These are phyloP conservation scores for Aspergillus calidoustus DNA, from an alignment of 2,329 filamentous ascomycete species.

Conservation along the genomic window DNA sequence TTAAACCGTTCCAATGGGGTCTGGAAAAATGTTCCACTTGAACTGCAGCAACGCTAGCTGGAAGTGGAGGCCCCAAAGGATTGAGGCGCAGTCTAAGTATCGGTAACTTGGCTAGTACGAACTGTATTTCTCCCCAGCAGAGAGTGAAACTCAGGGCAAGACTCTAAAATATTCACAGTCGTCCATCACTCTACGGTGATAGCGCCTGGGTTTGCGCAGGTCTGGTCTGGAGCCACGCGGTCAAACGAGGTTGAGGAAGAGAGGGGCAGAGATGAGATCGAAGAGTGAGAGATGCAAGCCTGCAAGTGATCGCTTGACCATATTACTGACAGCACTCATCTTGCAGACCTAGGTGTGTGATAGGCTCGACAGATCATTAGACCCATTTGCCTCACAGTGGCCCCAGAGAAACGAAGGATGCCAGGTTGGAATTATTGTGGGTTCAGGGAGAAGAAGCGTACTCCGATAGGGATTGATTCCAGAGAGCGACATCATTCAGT, in stretches of 20 bases:
- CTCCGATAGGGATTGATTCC: not conserved
- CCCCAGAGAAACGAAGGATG: not conserved
- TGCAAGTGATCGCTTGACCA: constrained; percentile 28
- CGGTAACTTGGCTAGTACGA: constrained; percentile 1
- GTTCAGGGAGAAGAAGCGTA: not conserved
- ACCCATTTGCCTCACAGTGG: not conserved
- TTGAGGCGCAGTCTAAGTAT: constrained; percentile 13
- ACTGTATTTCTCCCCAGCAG: not conserved
- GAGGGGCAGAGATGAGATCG: constrained; percentile 22
- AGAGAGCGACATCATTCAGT: not conserved
- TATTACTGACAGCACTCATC: constrained; percentile 6
- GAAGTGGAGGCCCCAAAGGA: constrained; percentile 20
- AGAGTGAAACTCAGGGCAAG: not conserved
- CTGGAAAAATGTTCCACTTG: constrained; percentile 8
- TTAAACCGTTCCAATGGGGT: not conserved
- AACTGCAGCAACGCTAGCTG: constrained; percentile 17
- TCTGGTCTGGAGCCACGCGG: constrained; percentile 32
- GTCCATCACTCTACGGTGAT: constrained; percentile 5
- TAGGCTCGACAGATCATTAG: constrained; percentile 4
- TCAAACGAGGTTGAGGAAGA: constrained; percentile 20
- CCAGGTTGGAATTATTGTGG: not conserved
- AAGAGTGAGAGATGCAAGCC: constrained; percentile 23
- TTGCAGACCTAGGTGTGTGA: not conserved
- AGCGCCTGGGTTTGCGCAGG: constrained; percentile 26
- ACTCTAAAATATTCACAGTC: not conserved